phyloP scores from a whole-genome alignment of 495 filamentous ascomycete genomes.

The Penicillium waksmanii region DNA sequence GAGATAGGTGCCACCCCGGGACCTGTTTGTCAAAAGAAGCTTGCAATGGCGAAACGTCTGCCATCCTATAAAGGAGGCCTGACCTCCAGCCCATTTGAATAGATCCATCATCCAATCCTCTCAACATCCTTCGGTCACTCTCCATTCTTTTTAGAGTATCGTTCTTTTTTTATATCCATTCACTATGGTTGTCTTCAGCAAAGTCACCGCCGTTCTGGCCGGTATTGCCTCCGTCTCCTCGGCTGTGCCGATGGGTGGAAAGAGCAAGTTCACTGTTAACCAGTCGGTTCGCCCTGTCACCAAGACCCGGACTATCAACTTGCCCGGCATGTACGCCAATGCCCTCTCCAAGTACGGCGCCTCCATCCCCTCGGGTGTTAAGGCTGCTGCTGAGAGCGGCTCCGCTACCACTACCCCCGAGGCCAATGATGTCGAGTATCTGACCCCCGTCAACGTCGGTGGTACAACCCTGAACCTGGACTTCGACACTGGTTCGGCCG shows the following conservation, averaged over 20 bases:
- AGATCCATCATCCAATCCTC: slow-evolving; percentile 21
- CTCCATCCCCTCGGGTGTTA: slow-evolving; percentile 44
- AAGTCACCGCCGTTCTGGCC: slow-evolving; percentile 35
- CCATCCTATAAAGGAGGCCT: slow-evolving; percentile 29
- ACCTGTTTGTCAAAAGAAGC: slow-evolving; percentile 4
- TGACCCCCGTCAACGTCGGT: slow-evolving; percentile 70
- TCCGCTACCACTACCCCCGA: slow-evolving; percentile 58
- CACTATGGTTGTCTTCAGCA: slow-evolving; percentile 51
- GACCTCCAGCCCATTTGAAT: slow-evolving; percentile 16
- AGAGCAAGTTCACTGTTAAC: slow-evolving; percentile 47
- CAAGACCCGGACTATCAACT: slow-evolving; percentile 38
- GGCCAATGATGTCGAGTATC: slow-evolving; percentile 63
- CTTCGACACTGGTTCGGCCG: slow-evolving; percentile 76
- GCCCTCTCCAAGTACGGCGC: slow-evolving; percentile 50
- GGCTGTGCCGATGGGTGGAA: slow-evolving; percentile 37
- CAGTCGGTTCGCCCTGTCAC: slow-evolving; percentile 35
- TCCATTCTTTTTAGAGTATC: slow-evolving; percentile 15
- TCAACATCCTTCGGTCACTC: slow-evolving; percentile 17
- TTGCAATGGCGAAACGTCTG: slow-evolving; percentile 6
- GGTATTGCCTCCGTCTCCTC: slow-evolving; percentile 37
- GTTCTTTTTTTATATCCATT: slow-evolving; percentile 20
- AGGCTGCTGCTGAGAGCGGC: slow-evolving; percentile 50
- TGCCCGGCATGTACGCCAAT: slow-evolving; percentile 45
- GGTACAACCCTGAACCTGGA: slow-evolving; percentile 65
- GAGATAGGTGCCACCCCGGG: slow-evolving; percentile 13